Base-by-base conservation (phyloP, 345 rosid species). In the Rhodamnia argentea region DNA sequence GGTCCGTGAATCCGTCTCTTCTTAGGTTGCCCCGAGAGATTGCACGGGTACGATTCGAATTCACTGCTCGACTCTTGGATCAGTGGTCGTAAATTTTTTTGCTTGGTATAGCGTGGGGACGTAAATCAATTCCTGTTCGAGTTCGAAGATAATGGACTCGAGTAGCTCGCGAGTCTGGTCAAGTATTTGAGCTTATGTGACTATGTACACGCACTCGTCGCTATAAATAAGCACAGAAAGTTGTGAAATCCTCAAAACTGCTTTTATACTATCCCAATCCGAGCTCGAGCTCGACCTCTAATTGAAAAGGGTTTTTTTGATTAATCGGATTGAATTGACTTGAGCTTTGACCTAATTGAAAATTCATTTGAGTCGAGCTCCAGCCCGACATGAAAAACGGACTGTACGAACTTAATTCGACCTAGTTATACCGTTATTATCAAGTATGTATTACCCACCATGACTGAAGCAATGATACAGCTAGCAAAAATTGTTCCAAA, bases 111-210 rank as follows among this genome's bases (percentile, higher is more conserved):
- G 70, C 3, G 18, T 59, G 32, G 27, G 70, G 13, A 59, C 8
- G 6, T 13, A 59, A 51, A n/a, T 59, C 3, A n/a, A n/a, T 6
- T 14, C 70, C n/a, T 26, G 18, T n/a, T n/a, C 64, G 12, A n/a
- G 3, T 27, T n/a, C 13, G 15, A n/a, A n/a, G 27, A 60, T 60
- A 3, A 1, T n/a, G 0, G 37, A 6, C 18, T 13, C 0, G 37
- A 24, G 29, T 58, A 11, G 62, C 29, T 5, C 13, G 3, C 6
- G 9, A 27, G 37, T 13, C 1, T n/a, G 40, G 3, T 37, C 40
- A 37, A 37, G 40, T 37, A 37, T 5, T n/a, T 0, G 6, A 0
- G 23, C 15, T 7, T 40, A 15, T 18, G 18, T 7, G 2, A 6
- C 10, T 3, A 20, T 18, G 32, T 62, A 13, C 32, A 3, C 20